Conservation (phyloP, 73 alveolate species). For the Diophrys sp. region DNA sequence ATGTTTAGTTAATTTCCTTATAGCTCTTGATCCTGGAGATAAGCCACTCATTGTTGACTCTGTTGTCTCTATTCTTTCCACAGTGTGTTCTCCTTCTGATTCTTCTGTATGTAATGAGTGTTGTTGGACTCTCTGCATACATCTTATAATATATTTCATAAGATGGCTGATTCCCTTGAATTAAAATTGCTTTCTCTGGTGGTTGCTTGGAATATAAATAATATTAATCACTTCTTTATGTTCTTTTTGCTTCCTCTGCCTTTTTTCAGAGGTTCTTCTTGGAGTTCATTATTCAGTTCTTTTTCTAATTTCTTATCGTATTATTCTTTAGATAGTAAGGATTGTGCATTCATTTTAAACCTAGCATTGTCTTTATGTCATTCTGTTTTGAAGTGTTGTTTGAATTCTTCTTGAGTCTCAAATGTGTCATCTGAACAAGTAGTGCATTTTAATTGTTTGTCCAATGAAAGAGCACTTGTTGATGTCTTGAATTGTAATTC, state of each 20-base stretch:
- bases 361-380: slow-evolving; percentile 60
- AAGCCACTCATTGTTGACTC: slow-evolving; percentile 1
- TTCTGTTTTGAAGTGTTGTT: slow-evolving; percentile 62
- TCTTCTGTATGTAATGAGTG: not conserved
- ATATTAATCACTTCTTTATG: slow-evolving; percentile 14
- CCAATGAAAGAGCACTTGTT: not conserved
- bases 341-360: slow-evolving; percentile 17
- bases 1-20: slow-evolving; percentile 17
- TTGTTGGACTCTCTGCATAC: not conserved
- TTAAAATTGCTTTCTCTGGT: too few species aligned
- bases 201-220: too few species aligned
- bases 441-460: slow-evolving; percentile 33
- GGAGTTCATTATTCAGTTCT: not conserved
- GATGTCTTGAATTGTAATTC: not conserved
- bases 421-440: slow-evolving; percentile 38
- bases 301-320: slow-evolving; percentile 7
- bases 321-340: not conserved
- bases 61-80: slow-evolving; percentile 7
- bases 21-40: slow-evolving; percentile 34
- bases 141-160: too few species aligned
- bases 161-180: too few species aligned
- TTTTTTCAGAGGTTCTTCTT: slow-evolving; percentile 7
- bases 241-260: slow-evolving; percentile 8
- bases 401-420: slow-evolving; percentile 47
- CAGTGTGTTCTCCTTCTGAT: not conserved